Conservation (phyloP, 108 stramenopile genomes). For the Cyclotella sp. region DNA sequence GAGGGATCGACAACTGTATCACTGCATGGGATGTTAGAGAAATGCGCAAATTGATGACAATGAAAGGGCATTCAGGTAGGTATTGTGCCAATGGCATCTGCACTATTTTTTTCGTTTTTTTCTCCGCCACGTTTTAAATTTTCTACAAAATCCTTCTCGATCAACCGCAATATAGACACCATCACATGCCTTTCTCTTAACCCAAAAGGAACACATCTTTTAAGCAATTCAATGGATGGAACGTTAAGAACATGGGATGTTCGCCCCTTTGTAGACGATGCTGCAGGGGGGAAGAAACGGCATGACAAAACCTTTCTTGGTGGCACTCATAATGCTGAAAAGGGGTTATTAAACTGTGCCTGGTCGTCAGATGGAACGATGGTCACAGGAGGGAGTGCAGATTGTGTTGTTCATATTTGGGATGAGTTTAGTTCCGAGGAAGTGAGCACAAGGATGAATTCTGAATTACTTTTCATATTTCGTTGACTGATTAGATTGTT, state of each 20-base stretch:
- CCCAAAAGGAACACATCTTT: slow-evolving; percentile 78
- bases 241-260: slow-evolving; percentile 82
- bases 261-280: slow-evolving; percentile 65
- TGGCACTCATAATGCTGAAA: slow-evolving; percentile 83
- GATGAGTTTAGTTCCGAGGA: slow-evolving; percentile 83
- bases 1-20: slow-evolving; percentile 89
- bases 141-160: neutral
- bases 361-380: slow-evolving; percentile 87
- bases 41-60: slow-evolving; percentile 56
- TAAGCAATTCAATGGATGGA: slow-evolving; percentile 89
- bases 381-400: slow-evolving; percentile 88
- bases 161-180: slow-evolving; percentile 57
- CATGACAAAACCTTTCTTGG: slow-evolving; percentile 72
- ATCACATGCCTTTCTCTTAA: slow-evolving; percentile 79
- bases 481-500: neutral
- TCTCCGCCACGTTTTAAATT: neutral
- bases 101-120: neutral
- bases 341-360: slow-evolving; percentile 84
- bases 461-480: neutral
- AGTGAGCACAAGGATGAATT: slow-evolving; percentile 13
- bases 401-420: slow-evolving; percentile 90
- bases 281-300: slow-evolving; percentile 48
- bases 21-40: slow-evolving; percentile 78
- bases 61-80: slow-evolving; percentile 78
- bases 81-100: too few species aligned